Evolutionary conservation across 306 rosid genomes (phyloP).

Genomic region (Trifolium subterraneum): DNA sequence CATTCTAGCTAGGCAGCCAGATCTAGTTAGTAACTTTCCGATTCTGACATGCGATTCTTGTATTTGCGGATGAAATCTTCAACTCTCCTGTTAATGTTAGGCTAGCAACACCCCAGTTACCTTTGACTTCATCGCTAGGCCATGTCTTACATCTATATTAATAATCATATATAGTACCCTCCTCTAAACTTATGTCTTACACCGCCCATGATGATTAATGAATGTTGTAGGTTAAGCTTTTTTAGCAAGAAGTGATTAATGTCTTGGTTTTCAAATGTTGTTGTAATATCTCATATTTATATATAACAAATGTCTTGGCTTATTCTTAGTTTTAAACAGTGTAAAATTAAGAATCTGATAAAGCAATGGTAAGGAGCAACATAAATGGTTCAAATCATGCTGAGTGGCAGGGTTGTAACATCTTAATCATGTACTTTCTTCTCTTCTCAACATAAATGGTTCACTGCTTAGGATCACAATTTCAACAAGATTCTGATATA

Average conservation of each 20-base stretch:
- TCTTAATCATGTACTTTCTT: constrained; percentile 35
- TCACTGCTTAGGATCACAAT: constrained; percentile 30
- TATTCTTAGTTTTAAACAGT: background rate
- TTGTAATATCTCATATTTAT: constrained; percentile 6
- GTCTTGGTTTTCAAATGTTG: constrained; percentile 11
- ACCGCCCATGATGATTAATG: constrained; percentile 47
- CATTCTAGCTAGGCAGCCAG: background rate
- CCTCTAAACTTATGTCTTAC: constrained; percentile 43
- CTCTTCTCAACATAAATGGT: constrained; percentile 35
- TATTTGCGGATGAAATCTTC: constrained; percentile 50
- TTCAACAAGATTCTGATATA: constrained; percentile 31
- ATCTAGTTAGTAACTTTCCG: constrained; percentile 44
- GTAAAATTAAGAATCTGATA: constrained; percentile 35
- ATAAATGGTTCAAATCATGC: constrained; percentile 36
- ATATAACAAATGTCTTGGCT: background rate
- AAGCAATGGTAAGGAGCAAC: constrained; percentile 18
- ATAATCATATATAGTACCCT: constrained; percentile 27
- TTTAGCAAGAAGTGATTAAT: background rate
- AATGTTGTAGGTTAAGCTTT: background rate
- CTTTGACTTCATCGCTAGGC: constrained; percentile 68
- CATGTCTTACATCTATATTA: constrained; percentile 48
- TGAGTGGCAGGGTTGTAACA: constrained; percentile 30
- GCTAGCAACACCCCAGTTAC: constrained; percentile 57
- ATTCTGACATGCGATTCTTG: constrained; percentile 52
- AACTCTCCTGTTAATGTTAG: constrained; percentile 61